Conservation (phyloP, 2,329 filamentous ascomycete genomes). For the Claviceps spartinae region DNA sequence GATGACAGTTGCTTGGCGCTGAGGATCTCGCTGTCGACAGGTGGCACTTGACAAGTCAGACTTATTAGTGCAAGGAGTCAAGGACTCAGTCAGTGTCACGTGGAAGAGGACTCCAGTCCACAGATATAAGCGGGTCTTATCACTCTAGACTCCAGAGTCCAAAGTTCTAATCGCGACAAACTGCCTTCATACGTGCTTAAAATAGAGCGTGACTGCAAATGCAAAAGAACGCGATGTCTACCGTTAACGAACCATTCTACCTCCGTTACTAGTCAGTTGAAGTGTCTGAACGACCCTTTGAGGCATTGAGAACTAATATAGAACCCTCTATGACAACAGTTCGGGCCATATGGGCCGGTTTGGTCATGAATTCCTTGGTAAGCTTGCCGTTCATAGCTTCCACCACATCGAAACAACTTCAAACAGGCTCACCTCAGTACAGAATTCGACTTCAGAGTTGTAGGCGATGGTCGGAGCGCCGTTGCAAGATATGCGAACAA, state of each 20-base stretch:
- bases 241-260: constrained; percentile 75
- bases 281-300: constrained; percentile 2
- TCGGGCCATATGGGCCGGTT: constrained; percentile 96
- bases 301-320: constrained; percentile 1
- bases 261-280: constrained; percentile 83
- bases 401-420: neutral
- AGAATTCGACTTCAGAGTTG: constrained; percentile 94
- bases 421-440: neutral
- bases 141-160: neutral
- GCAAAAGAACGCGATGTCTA: constrained; percentile 35
- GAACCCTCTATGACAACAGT: constrained; percentile 45
- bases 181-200: neutral
- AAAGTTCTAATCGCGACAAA: neutral
- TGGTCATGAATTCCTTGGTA: constrained; percentile 94
- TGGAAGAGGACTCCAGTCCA: neutral
- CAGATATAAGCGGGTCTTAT: too few species aligned
- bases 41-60: constrained; percentile 5
- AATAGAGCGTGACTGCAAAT: neutral
- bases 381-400: neutral
- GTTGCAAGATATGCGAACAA: constrained; percentile 97
- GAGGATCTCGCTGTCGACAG: constrained; percentile 1
- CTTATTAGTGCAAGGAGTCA: neutral
- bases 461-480: constrained; percentile 85
- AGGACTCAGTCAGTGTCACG: constrained; percentile 1
- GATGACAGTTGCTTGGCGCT: constrained; percentile 2